Evolutionary conservation across 176 grass and related monocot genomes (phyloP).

Genomic region (Oropetium thomaeum): DNA sequence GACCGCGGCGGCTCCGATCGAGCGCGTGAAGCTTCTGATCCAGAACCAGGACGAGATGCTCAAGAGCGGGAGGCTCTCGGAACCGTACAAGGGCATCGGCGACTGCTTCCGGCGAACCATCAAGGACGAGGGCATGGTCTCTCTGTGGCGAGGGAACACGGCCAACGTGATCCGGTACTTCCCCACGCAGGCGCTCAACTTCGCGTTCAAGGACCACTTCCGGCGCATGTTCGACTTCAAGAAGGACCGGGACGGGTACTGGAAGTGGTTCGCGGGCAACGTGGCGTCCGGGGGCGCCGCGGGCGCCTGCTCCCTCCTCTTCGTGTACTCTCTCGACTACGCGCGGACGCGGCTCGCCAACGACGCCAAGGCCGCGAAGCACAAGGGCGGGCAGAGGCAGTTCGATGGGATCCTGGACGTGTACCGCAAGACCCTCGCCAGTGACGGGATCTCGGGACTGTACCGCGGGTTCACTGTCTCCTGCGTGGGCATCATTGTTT

Average conservation of each 20-base stretch:
- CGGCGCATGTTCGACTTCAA: constrained; percentile 92
- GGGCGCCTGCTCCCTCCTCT: constrained; percentile 81
- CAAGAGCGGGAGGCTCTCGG: constrained; percentile 51
- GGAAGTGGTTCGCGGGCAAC: constrained; percentile 92
- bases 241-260: constrained; percentile 91
- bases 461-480: constrained; percentile 96
- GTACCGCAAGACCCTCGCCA: constrained; percentile 74
- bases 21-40: constrained; percentile 71
- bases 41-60: constrained; percentile 73
- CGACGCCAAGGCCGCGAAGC: constrained; percentile 74
- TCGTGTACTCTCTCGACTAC: constrained; percentile 93
- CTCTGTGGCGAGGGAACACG: constrained; percentile 87
- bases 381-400: constrained; percentile 68
- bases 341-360: constrained; percentile 81
- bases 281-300: constrained; percentile 87
- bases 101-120: constrained; percentile 74
- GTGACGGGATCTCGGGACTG: constrained; percentile 76
- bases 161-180: constrained; percentile 96
- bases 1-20: constrained; percentile 60
- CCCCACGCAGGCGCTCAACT: constrained; percentile 96
- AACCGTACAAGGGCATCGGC: constrained; percentile 60
- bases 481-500: constrained; percentile 88
- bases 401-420: constrained; percentile 92
- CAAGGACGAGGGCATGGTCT: constrained; percentile 64
- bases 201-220: constrained; percentile 98